Conservation (phyloP, 441 rosid genomes). For the Bocquillonia castaneifolia region DNA sequence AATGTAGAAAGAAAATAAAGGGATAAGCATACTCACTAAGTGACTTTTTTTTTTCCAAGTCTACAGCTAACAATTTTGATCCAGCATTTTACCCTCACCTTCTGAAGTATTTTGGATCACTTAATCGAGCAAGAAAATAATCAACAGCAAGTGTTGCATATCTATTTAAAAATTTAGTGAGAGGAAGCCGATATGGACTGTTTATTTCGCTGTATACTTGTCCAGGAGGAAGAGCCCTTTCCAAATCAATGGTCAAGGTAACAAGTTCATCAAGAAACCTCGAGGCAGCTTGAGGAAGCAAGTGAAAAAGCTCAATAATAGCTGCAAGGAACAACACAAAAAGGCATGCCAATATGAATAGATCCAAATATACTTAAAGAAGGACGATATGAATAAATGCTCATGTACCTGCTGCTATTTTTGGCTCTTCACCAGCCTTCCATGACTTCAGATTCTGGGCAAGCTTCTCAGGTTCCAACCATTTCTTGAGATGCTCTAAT, state of each 20-base stretch:
- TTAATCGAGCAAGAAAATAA: conserved; percentile 88
- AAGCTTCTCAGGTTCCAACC: conserved; percentile 99
- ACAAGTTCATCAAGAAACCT: conserved; percentile 97
- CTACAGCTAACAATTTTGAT: conserved; percentile 19
- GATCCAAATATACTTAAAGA: conserved; percentile 8
- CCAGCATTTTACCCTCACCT: conserved; percentile 51
- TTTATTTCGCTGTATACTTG: conserved; percentile 96
- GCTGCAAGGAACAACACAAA: conserved; percentile 58
- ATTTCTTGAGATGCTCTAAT: conserved; percentile 96
- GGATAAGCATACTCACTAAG: conserved; percentile 9
- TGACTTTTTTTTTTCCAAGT: conserved; percentile 13
- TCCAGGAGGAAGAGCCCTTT: conserved; percentile 83
- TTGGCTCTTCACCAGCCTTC: conserved; percentile 99
- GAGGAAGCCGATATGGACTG: conserved; percentile 97
- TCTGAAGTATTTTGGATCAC: conserved; percentile 87
- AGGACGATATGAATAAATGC: neutral
- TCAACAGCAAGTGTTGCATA: conserved; percentile 93
- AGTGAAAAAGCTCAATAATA: conserved; percentile 96
- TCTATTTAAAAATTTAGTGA: conserved; percentile 89
- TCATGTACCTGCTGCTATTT: conserved; percentile 89
- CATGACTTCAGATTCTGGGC: conserved; percentile 88
- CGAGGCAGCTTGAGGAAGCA: conserved; percentile 95
- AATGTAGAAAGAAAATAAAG: conserved; percentile 18
- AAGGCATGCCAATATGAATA: conserved; percentile 12
- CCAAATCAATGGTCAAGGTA: conserved; percentile 86